phyloP scores from a whole-genome alignment of 1,284 basidiomycete species.

The Entoloma clypeatum region DNA sequence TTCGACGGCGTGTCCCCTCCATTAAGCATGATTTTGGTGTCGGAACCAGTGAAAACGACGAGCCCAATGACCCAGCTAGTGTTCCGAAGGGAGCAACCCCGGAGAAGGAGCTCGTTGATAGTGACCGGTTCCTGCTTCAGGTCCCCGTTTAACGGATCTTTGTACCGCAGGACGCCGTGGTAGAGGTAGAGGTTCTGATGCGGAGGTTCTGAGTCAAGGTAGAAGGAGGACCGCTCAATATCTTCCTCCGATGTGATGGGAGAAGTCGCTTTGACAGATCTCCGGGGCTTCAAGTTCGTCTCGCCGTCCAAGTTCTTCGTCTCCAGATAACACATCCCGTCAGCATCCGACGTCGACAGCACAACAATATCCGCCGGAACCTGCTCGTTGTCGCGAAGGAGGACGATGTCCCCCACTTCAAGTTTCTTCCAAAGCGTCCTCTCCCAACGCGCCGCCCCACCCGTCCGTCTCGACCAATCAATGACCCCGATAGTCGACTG shows the following conservation, averaged over 20 bases:
- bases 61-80: constrained; percentile 94
- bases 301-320: constrained; percentile 97
- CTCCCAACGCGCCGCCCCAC: constrained; percentile 86
- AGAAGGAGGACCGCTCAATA: constrained; percentile 81
- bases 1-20: constrained; percentile 91
- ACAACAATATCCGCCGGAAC: constrained; percentile 94
- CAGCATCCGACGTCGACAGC: constrained; percentile 81
- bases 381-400: constrained; percentile 91
- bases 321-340: constrained; percentile 85
- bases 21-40: constrained; percentile 99
- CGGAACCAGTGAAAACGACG: constrained; percentile 91
- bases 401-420: constrained; percentile 93
- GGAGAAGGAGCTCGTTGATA: constrained; percentile 91
- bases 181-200: constrained; percentile 93
- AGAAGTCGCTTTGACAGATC: constrained; percentile 74
- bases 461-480: constrained; percentile 67
- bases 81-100: constrained; percentile 92
- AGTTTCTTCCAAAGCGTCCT: constrained; percentile 98
- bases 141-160: constrained; percentile 46
- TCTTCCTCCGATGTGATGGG: constrained; percentile 86
- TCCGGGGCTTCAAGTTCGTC: constrained; percentile 91
- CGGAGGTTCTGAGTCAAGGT: constrained; percentile 90
- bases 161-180: constrained; percentile 82
- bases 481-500: constrained; percentile 61
- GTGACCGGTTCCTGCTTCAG: constrained; percentile 66